phyloP scores from a whole-genome alignment of 306 rosid genomes.

The Crotalaria pallida region DNA sequence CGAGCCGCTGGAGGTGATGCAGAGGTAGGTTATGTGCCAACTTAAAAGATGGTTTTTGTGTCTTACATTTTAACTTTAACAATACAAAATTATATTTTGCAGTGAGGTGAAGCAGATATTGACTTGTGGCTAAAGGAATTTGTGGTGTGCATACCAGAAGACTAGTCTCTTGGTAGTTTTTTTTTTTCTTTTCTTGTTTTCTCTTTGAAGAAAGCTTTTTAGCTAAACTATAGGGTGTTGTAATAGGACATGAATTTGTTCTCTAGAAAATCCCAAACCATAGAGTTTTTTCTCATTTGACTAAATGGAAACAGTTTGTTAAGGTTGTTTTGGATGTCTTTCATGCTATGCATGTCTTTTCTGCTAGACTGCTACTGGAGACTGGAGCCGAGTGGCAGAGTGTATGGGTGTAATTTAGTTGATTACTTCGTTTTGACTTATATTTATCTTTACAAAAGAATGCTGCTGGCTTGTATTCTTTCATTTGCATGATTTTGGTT shows the following conservation, averaged over 20 bases:
- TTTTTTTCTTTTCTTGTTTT: background rate
- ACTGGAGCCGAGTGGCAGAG: constrained; percentile 19
- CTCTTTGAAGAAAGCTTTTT: constrained; percentile 5
- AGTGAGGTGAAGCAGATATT: constrained; percentile 31
- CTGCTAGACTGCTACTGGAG: background rate
- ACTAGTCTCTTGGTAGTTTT: constrained; percentile 25
- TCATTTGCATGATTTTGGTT: background rate
- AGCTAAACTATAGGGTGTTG: constrained; percentile 21
- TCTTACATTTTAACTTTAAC: background rate
- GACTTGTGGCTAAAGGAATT: background rate
- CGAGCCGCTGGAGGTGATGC: constrained; percentile 39
- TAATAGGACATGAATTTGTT: constrained; percentile 21
- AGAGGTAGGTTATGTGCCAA: constrained; percentile 34
- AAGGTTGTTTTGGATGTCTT: background rate
- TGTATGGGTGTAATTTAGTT: constrained; percentile 25
- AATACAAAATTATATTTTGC: constrained; percentile 10
- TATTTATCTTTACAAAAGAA: background rate
- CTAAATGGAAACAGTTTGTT: background rate
- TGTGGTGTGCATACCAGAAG: constrained; percentile 28
- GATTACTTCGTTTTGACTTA: constrained; percentile 5
- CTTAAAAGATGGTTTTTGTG: background rate
- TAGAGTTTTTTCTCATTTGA: background rate
- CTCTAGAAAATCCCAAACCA: constrained; percentile 6
- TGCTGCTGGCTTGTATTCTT: constrained; percentile 16
- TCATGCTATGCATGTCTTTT: constrained; percentile 11